phyloP scores from a whole-genome alignment of 495 filamentous ascomycete genomes.

The Haplographium delicatum region DNA sequence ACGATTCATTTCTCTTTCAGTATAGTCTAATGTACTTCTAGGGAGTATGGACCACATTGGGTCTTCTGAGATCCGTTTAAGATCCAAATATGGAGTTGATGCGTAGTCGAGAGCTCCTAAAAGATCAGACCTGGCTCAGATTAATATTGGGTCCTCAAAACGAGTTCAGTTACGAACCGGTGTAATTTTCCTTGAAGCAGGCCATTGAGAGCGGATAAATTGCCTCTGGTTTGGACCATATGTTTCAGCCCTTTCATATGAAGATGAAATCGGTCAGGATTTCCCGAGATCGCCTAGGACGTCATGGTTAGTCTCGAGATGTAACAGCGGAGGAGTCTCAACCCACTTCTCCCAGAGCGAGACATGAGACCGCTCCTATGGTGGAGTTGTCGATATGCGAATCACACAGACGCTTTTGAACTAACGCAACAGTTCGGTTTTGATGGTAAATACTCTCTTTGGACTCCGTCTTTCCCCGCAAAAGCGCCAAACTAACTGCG shows the following conservation, averaged over 20 bases:
- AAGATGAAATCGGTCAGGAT: conserved; percentile 3
- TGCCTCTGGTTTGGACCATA: conserved; percentile 1
- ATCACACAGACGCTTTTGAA: conserved; percentile 6
- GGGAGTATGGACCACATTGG: conserved; percentile 6
- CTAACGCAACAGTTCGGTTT: not conserved
- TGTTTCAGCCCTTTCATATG: conserved; percentile 19
- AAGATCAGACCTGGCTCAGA: conserved; percentile 15
- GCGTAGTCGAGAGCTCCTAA: conserved; percentile 18
- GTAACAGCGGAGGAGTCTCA: not conserved
- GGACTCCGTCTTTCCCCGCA: conserved; percentile 5
- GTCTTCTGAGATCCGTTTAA: not conserved
- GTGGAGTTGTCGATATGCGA: conserved; percentile 1
- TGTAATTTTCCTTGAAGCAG: conserved; percentile 10
- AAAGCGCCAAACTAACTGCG: conserved; percentile 1
- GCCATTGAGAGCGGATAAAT: not conserved
- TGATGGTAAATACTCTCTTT: conserved; percentile 9
- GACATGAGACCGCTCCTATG: conserved; percentile 16
- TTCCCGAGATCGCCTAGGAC: conserved; percentile 6
- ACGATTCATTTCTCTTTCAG: not conserved
- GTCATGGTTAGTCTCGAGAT: not conserved
- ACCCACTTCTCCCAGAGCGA: conserved; percentile 16
- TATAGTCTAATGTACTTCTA: not conserved
- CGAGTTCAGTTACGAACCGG: conserved; percentile 1
- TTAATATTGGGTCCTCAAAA: not conserved
- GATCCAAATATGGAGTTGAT: conserved; percentile 3